phyloP scores from a whole-genome alignment of 78 protist species.

The Chrysochromulina parva region DNA sequence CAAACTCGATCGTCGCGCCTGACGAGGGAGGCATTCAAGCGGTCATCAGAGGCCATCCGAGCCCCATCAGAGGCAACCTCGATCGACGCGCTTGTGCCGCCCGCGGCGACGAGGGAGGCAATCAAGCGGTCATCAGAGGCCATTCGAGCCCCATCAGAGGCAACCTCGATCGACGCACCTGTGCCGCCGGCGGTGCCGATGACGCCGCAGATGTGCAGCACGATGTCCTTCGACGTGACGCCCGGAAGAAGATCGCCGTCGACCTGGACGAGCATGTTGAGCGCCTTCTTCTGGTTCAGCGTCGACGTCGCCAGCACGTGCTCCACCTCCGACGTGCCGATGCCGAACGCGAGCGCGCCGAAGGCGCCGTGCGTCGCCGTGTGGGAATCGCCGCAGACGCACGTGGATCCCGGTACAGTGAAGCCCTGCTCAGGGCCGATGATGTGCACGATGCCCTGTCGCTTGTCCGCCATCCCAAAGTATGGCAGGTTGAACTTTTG shows the following conservation, averaged over 20 bases:
- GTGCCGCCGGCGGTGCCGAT: slow-evolving; percentile 73
- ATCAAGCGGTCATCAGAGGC: too few relatives aligned
- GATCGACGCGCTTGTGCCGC: too few relatives aligned
- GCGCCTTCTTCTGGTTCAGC: slow-evolving; percentile 43
- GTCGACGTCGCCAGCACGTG: slow-evolving; percentile 71
- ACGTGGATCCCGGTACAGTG: slow-evolving; percentile 62
- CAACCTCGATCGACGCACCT: slow-evolving; percentile 56
- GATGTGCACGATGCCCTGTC: slow-evolving; percentile 70
- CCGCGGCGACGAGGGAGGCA: too few relatives aligned
- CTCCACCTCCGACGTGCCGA: slow-evolving; percentile 71
- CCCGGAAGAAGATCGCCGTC: slow-evolving; percentile 39
- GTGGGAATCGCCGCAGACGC: slow-evolving; percentile 71
- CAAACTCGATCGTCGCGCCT: slow-evolving; percentile 49
- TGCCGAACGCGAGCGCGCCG: slow-evolving; percentile 70
- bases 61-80: too few relatives aligned
- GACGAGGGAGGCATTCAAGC: too few relatives aligned
- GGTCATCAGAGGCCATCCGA: too few relatives aligned
- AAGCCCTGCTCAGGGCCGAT: slow-evolving; percentile 74
- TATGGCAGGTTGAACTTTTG: slow-evolving; percentile 47
- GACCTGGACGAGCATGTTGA: slow-evolving; percentile 53
- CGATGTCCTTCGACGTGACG: slow-evolving; percentile 61
- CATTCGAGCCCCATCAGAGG: too few relatives aligned
- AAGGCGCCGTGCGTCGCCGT: slow-evolving; percentile 71
- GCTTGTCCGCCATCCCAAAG: slow-evolving; percentile 62
- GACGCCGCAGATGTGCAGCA: slow-evolving; percentile 59